Evolutionary conservation across 75 land plant species (phyloP).

Genomic region (Azolla pinnata): DNA sequence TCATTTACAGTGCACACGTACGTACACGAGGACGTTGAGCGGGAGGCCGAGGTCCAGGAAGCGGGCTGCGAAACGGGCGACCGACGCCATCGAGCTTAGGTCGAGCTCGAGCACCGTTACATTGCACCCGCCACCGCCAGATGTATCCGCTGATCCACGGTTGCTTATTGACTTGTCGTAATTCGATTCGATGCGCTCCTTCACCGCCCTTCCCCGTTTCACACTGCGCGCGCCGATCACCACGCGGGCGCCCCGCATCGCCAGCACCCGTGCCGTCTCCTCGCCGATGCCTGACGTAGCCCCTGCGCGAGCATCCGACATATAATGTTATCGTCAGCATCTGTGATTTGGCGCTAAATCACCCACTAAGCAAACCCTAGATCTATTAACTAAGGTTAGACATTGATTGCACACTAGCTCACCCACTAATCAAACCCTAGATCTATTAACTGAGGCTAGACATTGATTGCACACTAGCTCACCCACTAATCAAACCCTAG

Average conservation of each 20-base stretch:
- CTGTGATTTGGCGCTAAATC: no score
- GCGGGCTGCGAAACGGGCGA: conserved; percentile 38
- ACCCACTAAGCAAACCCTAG: no score
- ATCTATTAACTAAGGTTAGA: no score
- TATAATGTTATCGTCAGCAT: no score
- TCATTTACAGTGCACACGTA: no score
- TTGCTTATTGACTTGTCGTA: conserved; percentile 38
- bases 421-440: no score
- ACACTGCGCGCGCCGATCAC: conserved; percentile 58
- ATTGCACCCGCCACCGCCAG: conserved; percentile 8
- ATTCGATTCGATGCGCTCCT: conserved; percentile 36
- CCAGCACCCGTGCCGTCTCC: conserved; percentile 72
- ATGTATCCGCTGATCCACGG: neutral
- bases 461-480: no score
- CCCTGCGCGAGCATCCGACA: no score
- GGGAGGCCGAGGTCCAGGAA: conserved; percentile 50
- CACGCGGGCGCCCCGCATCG: conserved; percentile 57
- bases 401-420: no score
- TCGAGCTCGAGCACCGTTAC: conserved; percentile 50
- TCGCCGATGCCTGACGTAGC: conserved; percentile 85
- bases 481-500: no score
- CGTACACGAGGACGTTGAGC: conserved; percentile 69
- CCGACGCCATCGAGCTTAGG: conserved; percentile 60
- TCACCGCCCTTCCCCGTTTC: conserved; percentile 54
- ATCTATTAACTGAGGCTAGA: no score